A percentile compares a stretch with the other conserved stretches of the same genome.
Evolutionary conservation across 768 basidiomycete genomes (phyloP).

Genomic region (Macrolepiota albuminosa): DNA sequence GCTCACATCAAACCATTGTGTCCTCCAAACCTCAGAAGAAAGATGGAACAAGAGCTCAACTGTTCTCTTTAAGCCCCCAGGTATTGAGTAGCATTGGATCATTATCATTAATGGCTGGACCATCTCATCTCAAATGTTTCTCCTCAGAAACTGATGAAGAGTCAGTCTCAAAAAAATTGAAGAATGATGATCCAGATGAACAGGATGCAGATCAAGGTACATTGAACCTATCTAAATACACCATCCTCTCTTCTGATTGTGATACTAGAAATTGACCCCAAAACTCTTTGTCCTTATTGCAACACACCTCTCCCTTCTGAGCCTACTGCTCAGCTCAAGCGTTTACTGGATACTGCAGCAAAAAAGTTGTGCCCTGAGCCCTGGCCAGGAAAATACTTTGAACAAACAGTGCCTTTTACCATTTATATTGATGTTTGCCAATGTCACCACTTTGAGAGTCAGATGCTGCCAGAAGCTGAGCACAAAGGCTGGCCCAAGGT

Average conservation of each 20-base stretch:
- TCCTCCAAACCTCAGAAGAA: slow-evolving; percentile 2
- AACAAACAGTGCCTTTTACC: slow-evolving; percentile 49
- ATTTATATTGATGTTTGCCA: slow-evolving; percentile 68
- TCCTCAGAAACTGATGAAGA: too few relatives aligned
- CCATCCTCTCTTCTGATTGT: neutral
- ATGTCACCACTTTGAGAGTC: slow-evolving; percentile 72
- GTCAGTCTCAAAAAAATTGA: too few relatives aligned
- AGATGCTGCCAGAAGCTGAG: slow-evolving; percentile 68
- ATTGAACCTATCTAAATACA: slow-evolving; percentile 19
- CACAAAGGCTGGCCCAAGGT: slow-evolving; percentile 20
- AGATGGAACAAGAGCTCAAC: slow-evolving; percentile 17
- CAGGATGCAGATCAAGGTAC: slow-evolving; percentile 32
- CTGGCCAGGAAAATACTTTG: slow-evolving; percentile 64
- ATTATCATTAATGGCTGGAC: neutral
- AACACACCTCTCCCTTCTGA: slow-evolving; percentile 61
- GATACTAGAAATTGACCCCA: slow-evolving; percentile 54
- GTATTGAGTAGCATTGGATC: slow-evolving; percentile 33
- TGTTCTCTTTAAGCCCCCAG: slow-evolving; percentile 49
- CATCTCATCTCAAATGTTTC: too few relatives aligned
- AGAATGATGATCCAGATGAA: neutral
- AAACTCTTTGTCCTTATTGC: slow-evolving; percentile 75
- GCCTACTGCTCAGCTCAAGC: slow-evolving; percentile 55
- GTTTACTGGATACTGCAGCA: slow-evolving; percentile 7
- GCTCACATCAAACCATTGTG: neutral
- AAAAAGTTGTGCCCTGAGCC: slow-evolving; percentile 55